phyloP scores from a whole-genome alignment of 352 stramenopile species.

The Aphanomyces stellatus region DNA sequence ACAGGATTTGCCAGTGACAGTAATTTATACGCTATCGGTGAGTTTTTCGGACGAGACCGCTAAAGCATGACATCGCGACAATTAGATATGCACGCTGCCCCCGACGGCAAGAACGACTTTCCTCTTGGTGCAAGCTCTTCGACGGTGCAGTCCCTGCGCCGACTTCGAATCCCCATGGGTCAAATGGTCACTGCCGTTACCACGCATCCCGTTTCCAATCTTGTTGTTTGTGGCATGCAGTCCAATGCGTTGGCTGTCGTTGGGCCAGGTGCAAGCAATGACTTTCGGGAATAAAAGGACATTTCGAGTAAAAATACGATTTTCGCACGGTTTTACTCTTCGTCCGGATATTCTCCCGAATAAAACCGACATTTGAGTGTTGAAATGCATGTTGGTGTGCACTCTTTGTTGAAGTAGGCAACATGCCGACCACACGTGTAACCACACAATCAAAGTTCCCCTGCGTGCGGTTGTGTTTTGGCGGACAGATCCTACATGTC shows the following conservation, averaged over 20 bases:
- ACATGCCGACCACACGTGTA: too few species aligned
- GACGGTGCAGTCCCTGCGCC: slow-evolving; percentile 31
- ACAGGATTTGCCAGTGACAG: slow-evolving; percentile 13
- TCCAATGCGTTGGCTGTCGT: slow-evolving; percentile 8
- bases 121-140: not conserved
- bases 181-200: slow-evolving; percentile 38
- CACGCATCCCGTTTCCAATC: slow-evolving; percentile 34
- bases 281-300: too few species aligned
- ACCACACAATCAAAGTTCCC: too few species aligned
- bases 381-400: too few species aligned
- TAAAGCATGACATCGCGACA: not conserved
- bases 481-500: too few species aligned
- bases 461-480: too few species aligned
- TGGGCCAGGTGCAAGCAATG: not conserved
- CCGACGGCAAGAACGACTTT: not conserved
- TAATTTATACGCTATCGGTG: slow-evolving; percentile 15
- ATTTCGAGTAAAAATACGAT: too few species aligned
- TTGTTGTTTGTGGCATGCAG: slow-evolving; percentile 34
- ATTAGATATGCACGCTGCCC: slow-evolving; percentile 8
- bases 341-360: too few species aligned
- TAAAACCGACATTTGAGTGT: too few species aligned
- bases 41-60: not conserved
- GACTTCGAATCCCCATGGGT: slow-evolving; percentile 40
- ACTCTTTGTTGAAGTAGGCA: too few species aligned
- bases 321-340: too few species aligned